A percentile compares a stretch with the other conserved stretches of the same genome.
phyloP scores from a whole-genome alignment of 1,284 basidiomycete genomes.

The Cryptococcus sp. region DNA sequence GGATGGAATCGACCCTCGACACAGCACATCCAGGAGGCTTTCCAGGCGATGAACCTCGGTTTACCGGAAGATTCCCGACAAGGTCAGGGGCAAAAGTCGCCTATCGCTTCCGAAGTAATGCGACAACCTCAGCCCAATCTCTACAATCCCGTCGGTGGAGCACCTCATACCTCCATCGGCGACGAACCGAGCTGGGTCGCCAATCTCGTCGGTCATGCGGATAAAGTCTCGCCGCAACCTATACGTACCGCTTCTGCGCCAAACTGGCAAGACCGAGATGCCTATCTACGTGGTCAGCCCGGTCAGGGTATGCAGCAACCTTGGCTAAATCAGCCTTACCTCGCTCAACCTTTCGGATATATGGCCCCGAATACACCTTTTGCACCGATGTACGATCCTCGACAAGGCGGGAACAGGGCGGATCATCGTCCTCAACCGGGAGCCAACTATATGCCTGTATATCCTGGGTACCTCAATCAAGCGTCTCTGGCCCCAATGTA shows the following conservation, averaged over 20 bases:
- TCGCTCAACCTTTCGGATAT: slow-evolving; percentile 1
- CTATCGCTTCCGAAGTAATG: background rate
- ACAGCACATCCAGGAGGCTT: slow-evolving; percentile 38
- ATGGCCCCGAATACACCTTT: background rate
- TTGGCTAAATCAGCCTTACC: slow-evolving; percentile 4
- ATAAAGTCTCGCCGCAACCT: slow-evolving; percentile 25
- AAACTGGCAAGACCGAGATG: slow-evolving; percentile 15
- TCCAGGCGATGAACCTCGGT: slow-evolving; percentile 38
- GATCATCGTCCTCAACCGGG: background rate
- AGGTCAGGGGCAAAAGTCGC: slow-evolving; percentile 5
- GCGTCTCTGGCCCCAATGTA: slow-evolving; percentile 2
- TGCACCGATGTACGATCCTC: background rate
- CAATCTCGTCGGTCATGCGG: slow-evolving; percentile 37
- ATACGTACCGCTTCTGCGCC: slow-evolving; percentile 8
- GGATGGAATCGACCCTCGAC: slow-evolving; percentile 30
- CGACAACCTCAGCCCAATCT: slow-evolving; percentile 7
- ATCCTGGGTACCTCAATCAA: background rate
- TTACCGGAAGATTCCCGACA: background rate
- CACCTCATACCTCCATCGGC: background rate
- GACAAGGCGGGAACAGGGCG: background rate
- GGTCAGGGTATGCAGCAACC: slow-evolving; percentile 1
- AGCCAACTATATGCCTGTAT: slow-evolving; percentile 7
- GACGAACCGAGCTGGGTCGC: slow-evolving; percentile 44
- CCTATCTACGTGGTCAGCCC: background rate
- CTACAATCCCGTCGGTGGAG: slow-evolving; percentile 7